phyloP scores from a whole-genome alignment of 2,329 filamentous ascomycete species.

The Diaporthe citri region DNA sequence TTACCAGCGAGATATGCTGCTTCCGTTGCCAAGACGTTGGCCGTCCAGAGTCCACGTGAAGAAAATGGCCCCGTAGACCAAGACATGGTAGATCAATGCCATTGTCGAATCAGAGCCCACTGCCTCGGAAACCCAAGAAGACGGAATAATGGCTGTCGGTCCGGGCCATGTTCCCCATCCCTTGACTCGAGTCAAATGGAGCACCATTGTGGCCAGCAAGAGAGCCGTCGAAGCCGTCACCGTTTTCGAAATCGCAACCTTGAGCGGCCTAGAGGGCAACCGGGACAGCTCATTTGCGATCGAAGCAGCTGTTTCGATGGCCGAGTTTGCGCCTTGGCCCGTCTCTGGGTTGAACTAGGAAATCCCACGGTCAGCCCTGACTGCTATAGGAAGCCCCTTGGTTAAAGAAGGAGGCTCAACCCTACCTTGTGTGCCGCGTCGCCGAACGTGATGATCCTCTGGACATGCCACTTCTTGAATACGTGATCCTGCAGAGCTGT shows the following conservation, averaged over 20 bases:
- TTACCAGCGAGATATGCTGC: background rate
- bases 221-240: background rate
- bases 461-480: background rate
- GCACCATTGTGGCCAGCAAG: background rate
- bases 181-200: background rate
- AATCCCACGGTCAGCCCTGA: background rate
- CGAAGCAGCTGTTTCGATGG: background rate
- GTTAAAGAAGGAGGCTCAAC: rapidly evolving
- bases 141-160: background rate
- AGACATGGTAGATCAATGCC: background rate
- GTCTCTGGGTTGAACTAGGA: background rate
- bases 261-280: background rate
- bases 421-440: background rate
- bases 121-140: background rate
- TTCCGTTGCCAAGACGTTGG: background rate
- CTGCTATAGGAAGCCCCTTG: rapidly evolving
- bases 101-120: background rate
- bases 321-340: background rate
- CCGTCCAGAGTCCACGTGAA: background rate
- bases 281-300: background rate
- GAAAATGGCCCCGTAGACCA: background rate
- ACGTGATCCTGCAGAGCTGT: background rate
- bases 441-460: background rate
- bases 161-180: background rate
- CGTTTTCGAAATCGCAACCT: background rate